Evolutionary conservation across 257 asterid species (phyloP), one percentile per base, ranked within the genome.

Genomic region (Orobanche coerulescens): DNA sequence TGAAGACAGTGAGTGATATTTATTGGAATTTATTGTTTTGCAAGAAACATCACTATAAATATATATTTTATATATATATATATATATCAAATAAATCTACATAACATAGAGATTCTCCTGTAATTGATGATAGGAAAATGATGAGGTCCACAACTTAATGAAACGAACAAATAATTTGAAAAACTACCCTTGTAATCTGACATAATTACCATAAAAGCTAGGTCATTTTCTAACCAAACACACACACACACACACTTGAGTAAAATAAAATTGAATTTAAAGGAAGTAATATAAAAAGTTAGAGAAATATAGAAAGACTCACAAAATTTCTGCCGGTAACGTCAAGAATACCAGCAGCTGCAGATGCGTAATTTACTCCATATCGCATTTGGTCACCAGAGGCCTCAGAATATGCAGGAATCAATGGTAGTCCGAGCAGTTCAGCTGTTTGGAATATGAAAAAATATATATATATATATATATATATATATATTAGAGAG

Each of bases 351-450:
- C 97, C 97, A 56, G 96, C 97, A 42, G 97, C 54, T 8, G 54
- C 97, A 28, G 97, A 91, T 24, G 96, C 97, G 66, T 79, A 88
- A 54, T 91, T 91, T 34, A 91, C 90, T 52, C 97, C 97, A 53
- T 62, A 83, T 28, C 83, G 72, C 81, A 84, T 75, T 57, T 75
- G 73, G 37, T 78, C 82, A 0, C 80, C 79, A n/a, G 88, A 64
- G 0, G 75, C 82, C 49, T 76, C 91, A 69, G 75, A 70, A 20
- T 19, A 66, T 4, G 97, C 58, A 19, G 97, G 94, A 65, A 85
- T 76, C 16, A 85, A 71, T 20, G 97, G 96, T 3, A 91, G 69
- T 57, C 97, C 96, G 22, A 91, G 86, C 70, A 82, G 60, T 40
- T 80, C 81, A 69, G 88, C 97, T 87, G 86, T 8, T 30, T 30